Conservation (phyloP, 164 flowering plant genomes). For the grape (Vitis vinifera) region DNA sequence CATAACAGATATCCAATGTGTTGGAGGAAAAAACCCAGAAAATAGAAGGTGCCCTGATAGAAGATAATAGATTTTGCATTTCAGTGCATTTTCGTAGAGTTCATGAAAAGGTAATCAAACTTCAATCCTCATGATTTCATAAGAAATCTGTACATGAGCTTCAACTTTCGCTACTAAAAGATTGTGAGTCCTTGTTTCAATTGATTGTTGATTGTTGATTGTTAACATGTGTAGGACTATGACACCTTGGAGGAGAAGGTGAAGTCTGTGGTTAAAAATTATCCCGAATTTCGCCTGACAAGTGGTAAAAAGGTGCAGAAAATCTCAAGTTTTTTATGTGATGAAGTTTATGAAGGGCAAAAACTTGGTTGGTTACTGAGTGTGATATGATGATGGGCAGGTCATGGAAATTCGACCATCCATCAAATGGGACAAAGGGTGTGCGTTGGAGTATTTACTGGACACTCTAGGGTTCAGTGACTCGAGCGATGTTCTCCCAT, state of each 20-base stretch:
- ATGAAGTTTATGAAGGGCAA: too few species aligned
- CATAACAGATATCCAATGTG: slow-evolving; percentile 35
- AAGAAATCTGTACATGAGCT: too few species aligned
- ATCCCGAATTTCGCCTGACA: slow-evolving; percentile 28
- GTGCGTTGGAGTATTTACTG: slow-evolving; percentile 40
- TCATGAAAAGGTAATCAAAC: slow-evolving; percentile 29
- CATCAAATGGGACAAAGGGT: slow-evolving; percentile 46
- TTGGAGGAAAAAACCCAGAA: slow-evolving; percentile 37
- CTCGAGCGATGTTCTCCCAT: slow-evolving; percentile 27
- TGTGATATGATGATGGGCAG: slow-evolving; percentile 2
- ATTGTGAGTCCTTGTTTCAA: too few species aligned
- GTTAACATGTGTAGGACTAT: slow-evolving; percentile 23
- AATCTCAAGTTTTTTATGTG: too few species aligned
- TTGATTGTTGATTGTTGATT: too few species aligned
- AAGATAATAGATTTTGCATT: slow-evolving; percentile 68
- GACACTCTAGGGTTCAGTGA: slow-evolving; percentile 30
- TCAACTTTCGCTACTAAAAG: too few species aligned
- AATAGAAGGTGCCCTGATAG: slow-evolving; percentile 50
- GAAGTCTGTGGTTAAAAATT: slow-evolving; percentile 23
- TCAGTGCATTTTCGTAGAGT: slow-evolving; percentile 76
- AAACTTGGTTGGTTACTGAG: too few species aligned
- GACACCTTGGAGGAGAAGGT: slow-evolving; percentile 26
- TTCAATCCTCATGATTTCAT: background rate
- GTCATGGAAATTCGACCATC: slow-evolving; percentile 44
- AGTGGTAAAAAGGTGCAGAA: slow-evolving; percentile 34